Evolutionary conservation across 2,329 filamentous ascomycete genomes (phyloP), one percentile per base, ranked within the genome.

Genomic region (Reticulascus tulasneorum): DNA sequence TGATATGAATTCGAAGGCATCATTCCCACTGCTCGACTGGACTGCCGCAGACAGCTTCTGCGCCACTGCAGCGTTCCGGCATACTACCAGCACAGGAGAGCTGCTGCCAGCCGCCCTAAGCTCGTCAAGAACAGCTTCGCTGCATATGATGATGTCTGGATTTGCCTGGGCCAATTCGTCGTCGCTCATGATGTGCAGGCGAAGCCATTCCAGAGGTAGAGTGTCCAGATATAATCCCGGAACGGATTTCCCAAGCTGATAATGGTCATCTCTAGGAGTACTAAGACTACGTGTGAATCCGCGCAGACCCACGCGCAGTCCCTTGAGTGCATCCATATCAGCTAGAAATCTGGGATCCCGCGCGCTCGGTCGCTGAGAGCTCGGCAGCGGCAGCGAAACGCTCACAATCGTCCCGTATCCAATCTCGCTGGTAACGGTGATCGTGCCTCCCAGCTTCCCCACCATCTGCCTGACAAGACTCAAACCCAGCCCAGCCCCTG

Each of bases 401-500:
- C 60, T 64, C 2, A 76, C 67, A 27, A 67, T 66, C 1, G 77
- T 79, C 2, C 77, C 77, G 27, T 66, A 60, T 1, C 68, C 69
- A 10, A 64, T 56, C 32, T 71, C 64, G 42, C 66, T 75, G 44
- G 64, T 66, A 24, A 83, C 64, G 17, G 72, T 64, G 38, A 84
- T 73, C 8, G 62, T 66, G 2, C 79, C 79, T 29, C 69, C 67
- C 1, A 83, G 60, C 9, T 71, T 67, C 18, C 67, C 66, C 7
- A 80, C 71, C 13, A 84, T 72, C 38, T 66, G 62, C 21, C 67
- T 62, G 9, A 83, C 78, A 12, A 84, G 74, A 19, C 71, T 75
- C 28, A 84, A 58, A 0, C 80, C 80, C 1, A 84, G 62, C 0
- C 79, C 79, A 4, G 74, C 73, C 1, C 79, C 79, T 1, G 69